Conservation (phyloP, 75 land plant genomes). For the Azolla pinnata region DNA sequence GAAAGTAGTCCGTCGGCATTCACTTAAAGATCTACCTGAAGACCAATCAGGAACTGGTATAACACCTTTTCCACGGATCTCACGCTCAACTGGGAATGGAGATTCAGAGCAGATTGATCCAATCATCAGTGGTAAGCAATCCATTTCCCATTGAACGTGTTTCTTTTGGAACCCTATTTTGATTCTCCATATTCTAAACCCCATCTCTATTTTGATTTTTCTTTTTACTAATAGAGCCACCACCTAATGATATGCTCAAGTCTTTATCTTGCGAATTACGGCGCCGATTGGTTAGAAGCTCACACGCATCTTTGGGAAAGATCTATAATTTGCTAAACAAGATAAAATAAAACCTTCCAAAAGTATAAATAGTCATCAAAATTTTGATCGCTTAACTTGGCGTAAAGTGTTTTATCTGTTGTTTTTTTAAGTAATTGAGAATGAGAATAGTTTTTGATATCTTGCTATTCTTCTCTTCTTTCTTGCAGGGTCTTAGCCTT, state of each 20-base stretch:
- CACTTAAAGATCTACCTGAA: conserved; percentile 57
- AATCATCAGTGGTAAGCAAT: conserved; percentile 12
- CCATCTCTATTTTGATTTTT: neutral
- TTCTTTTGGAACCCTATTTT: no score
- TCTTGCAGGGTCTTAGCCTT: conserved; percentile 51
- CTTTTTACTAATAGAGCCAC: conserved; percentile 42
- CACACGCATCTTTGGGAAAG: neutral
- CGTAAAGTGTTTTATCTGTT: neutral
- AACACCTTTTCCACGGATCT: conserved; percentile 22
- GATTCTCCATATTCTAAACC: neutral
- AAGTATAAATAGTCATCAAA: neutral
- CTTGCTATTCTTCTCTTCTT: neutral
- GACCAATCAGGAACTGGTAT: conserved; percentile 25
- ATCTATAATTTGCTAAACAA: neutral
- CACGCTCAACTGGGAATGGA: conserved; percentile 18
- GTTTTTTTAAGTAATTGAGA: neutral
- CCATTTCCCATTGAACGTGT: conserved; percentile 8
- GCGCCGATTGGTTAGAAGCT: conserved; percentile 40
- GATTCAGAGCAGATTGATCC: conserved; percentile 22
- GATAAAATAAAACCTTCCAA: neutral
- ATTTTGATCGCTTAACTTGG: neutral
- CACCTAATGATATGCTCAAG: conserved; percentile 68
- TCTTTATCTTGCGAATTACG: conserved; percentile 67
- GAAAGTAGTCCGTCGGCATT: conserved; percentile 69
- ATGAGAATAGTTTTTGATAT: neutral